These are phyloP conservation scores for Xylogone sp. DNA, from an alignment of 2,329 filamentous ascomycete species.

Conservation along the genomic window DNA sequence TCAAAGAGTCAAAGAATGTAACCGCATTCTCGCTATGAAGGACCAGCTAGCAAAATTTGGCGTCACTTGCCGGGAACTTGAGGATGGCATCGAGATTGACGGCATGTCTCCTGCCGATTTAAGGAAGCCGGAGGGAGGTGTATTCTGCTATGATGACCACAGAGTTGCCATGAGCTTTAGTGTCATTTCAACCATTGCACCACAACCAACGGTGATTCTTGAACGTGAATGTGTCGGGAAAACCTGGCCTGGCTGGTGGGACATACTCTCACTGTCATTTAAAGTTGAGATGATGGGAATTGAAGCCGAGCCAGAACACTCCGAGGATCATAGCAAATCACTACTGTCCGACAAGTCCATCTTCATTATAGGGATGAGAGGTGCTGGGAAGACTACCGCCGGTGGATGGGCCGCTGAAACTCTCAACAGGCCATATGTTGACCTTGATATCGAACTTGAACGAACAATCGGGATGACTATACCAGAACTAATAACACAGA, in stretches of 20 bases:
- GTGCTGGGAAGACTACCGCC: conserved; percentile 92
- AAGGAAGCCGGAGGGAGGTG: conserved; percentile 55
- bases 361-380: conserved; percentile 95
- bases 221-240: conserved; percentile 94
- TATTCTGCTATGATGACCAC: conserved; percentile 96
- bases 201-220: conserved; percentile 69
- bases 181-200: conserved; percentile 72
- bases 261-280: conserved; percentile 76
- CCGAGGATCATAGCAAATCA: conserved; percentile 33
- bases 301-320: conserved; percentile 37
- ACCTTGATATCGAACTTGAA: conserved; percentile 87
- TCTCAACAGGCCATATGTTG: conserved; percentile 73
- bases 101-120: conserved; percentile 48
- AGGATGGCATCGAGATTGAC: conserved; percentile 83
- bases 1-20: conserved; percentile 96
- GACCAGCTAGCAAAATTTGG: conserved; percentile 93
- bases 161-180: conserved; percentile 98
- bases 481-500: conserved; percentile 72
- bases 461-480: conserved; percentile 69
- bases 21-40: conserved; percentile 93
- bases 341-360: conserved; percentile 59
- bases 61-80: conserved; percentile 78
- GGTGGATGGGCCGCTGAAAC: conserved; percentile 79
- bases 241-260: conserved; percentile 99
- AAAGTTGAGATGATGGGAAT: conserved; percentile 71